Conservation (phyloP, 805 yeast species). For the Saturnispora silvae region DNA sequence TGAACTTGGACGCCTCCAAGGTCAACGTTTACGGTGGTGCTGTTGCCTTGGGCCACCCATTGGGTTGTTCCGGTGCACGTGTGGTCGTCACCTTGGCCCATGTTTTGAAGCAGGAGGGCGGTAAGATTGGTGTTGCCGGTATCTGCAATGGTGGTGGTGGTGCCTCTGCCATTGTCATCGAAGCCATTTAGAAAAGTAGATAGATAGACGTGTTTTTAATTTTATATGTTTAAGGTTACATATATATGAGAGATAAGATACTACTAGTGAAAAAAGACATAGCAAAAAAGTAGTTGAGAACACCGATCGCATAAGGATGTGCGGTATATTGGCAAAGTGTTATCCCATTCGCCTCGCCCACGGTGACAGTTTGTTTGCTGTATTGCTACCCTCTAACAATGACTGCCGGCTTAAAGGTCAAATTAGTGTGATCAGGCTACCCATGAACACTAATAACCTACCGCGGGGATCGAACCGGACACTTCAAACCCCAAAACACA, state of each 20-base stretch:
- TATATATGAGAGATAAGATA: not conserved
- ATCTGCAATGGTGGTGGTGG: slow-evolving; percentile 99
- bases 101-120: slow-evolving; percentile 74
- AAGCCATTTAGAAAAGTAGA: not conserved
- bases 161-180: slow-evolving; percentile 80
- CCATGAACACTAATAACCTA: slow-evolving; percentile 21
- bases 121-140: slow-evolving; percentile 88
- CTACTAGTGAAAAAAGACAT: not conserved
- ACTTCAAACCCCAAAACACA: slow-evolving; percentile 25
- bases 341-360: slow-evolving; percentile 31
- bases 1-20: slow-evolving; percentile 52
- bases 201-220: too few relatives aligned
- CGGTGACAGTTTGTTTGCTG: slow-evolving; percentile 34
- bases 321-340: slow-evolving; percentile 26
- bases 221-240: too few relatives aligned
- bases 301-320: not conserved
- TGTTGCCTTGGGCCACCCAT: slow-evolving; percentile 89
- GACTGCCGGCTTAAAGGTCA: slow-evolving; percentile 25
- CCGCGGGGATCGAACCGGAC: slow-evolving; percentile 37
- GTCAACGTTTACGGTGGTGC: slow-evolving; percentile 93
- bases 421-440: slow-evolving; percentile 23
- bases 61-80: slow-evolving; percentile 95
- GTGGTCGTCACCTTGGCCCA: slow-evolving; percentile 77
- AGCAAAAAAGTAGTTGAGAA: not conserved
- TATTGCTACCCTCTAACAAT: slow-evolving; percentile 35